A percentile compares a stretch with the other conserved stretches of the same genome.
phyloP scores from a whole-genome alignment of 2,329 filamentous ascomycete genomes.

The Alternaria arborescens region DNA sequence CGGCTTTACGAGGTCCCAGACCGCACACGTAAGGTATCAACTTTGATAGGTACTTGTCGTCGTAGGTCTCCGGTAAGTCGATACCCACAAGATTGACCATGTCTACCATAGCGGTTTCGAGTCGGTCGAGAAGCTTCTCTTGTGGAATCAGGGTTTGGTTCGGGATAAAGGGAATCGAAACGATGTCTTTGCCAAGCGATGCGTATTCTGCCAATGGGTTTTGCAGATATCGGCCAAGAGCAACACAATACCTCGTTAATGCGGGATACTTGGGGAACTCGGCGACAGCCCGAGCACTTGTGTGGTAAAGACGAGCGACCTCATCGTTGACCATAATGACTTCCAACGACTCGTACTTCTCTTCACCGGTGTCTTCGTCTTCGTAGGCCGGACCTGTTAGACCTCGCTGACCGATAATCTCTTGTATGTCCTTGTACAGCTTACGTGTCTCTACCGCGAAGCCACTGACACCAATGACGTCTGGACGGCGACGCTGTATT shows the following conservation, averaged over 20 bases:
- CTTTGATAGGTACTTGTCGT: constrained; percentile 82
- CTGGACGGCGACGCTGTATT: constrained; percentile 80
- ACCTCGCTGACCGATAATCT: constrained; percentile 78
- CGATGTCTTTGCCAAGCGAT: constrained; percentile 85
- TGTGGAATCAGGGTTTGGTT: constrained; percentile 88
- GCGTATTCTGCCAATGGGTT: constrained; percentile 97
- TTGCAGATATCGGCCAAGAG: constrained; percentile 88
- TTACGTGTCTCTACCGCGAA: constrained; percentile 87
- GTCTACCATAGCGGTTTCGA: constrained; percentile 97
- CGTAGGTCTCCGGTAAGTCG: constrained; percentile 90
- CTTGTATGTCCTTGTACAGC: constrained; percentile 81
- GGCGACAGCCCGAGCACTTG: constrained; percentile 77
- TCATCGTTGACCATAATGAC: constrained; percentile 95
- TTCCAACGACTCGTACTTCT: constrained; percentile 81
- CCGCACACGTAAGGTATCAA: constrained; percentile 91
- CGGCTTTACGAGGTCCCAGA: constrained; percentile 89
- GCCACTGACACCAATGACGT: constrained; percentile 89
- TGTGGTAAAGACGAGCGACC: constrained; percentile 94
- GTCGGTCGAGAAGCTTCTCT: constrained; percentile 83
- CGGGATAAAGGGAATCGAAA: constrained; percentile 86
- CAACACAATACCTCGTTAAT: constrained; percentile 87
- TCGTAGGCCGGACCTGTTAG: constrained; percentile 84
- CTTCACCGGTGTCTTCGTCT: constrained; percentile 74
- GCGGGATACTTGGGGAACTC: constrained; percentile 84
- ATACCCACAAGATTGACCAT: constrained; percentile 98